These are phyloP conservation scores for Trypanosomatidae sp. DNA, from an alignment of 208 protist species.

Conservation along the genomic window DNA sequence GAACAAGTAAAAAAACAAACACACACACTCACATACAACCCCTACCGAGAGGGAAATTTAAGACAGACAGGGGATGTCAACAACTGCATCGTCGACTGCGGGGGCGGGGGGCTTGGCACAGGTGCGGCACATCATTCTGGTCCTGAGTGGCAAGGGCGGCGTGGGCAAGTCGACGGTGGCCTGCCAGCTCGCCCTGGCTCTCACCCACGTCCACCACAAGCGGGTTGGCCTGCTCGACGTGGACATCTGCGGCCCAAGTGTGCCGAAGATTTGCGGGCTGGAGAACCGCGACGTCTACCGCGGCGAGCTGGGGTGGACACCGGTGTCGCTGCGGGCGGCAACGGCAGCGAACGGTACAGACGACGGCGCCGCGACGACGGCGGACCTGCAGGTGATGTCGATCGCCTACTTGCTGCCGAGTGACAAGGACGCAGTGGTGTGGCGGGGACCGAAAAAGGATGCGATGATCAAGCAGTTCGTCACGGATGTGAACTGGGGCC, in stretches of 20 bases:
- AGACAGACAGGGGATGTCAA: too few species aligned
- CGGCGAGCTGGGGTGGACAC: conserved; percentile 77
- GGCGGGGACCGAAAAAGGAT: conserved; percentile 95
- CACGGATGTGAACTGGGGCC: conserved; percentile 86
- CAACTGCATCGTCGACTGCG: too few species aligned
- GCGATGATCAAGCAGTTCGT: conserved; percentile 94
- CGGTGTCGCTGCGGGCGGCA: conserved; percentile 42
- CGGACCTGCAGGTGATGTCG: conserved; percentile 93
- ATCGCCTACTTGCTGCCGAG: conserved; percentile 97
- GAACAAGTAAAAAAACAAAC: too few species aligned
- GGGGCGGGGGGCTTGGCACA: conserved; percentile 30
- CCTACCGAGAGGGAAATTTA: too few species aligned
- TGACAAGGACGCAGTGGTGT: conserved; percentile 98
- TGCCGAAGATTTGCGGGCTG: conserved; percentile 97
- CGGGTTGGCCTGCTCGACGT: conserved; percentile 92
- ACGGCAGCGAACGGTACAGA: background rate
- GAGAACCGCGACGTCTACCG: conserved; percentile 88
- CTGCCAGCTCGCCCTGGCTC: conserved; percentile 95
- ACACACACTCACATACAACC: too few species aligned
- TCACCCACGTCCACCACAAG: conserved; percentile 69
- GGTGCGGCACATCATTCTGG: conserved; percentile 97
- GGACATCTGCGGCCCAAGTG: conserved; percentile 94
- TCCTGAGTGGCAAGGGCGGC: conserved; percentile 99
- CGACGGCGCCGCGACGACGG: background rate
- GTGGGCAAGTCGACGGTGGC: conserved; percentile 99